Percentiles rank a stretch among this genome's conserved stretches.
These are phyloP conservation scores for Colletotrichum lini DNA, from an alignment of 2,329 filamentous ascomycete species.

Conservation along the genomic window DNA sequence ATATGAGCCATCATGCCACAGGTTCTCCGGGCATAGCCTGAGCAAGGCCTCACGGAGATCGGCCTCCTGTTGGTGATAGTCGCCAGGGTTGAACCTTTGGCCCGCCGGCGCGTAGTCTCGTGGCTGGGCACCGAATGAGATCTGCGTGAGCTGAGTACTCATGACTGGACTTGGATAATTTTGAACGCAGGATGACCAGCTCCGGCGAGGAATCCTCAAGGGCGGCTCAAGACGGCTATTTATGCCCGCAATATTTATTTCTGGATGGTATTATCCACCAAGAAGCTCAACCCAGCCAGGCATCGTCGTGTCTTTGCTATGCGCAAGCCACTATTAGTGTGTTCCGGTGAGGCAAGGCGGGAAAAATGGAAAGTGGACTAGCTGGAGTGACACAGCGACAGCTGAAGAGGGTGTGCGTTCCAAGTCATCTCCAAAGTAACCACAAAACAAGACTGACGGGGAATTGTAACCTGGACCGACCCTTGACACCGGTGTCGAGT, in stretches of 20 bases:
- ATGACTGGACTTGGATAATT: not conserved
- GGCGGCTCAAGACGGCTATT: not conserved
- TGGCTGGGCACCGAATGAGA: not conserved
- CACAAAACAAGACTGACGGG: too few relatives aligned
- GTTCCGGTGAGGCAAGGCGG: too few relatives aligned
- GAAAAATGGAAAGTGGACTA: too few relatives aligned
- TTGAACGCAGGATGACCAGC: not conserved
- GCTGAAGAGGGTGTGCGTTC: too few relatives aligned
- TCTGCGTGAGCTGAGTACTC: not conserved
- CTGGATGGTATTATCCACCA: not conserved
- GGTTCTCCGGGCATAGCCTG: slow-evolving; percentile 44
- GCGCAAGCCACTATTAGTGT: too few relatives aligned
- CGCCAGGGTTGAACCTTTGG: not conserved
- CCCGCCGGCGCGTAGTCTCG: not conserved
- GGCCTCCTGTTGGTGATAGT: not conserved
- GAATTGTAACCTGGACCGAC: too few relatives aligned
- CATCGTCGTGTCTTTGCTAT: too few relatives aligned
- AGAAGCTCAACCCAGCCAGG: not conserved
- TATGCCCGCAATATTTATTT: not conserved
- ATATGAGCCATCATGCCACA: slow-evolving; percentile 51
- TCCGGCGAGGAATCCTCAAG: not conserved
- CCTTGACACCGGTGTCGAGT: too few relatives aligned
- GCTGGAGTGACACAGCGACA: too few relatives aligned
- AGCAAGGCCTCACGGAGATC: slow-evolving; percentile 43
- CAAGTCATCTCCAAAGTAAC: too few relatives aligned